These are phyloP conservation scores for Cryphonectria radicalis DNA, from an alignment of 2,329 filamentous ascomycete species.

Conservation along the genomic window DNA sequence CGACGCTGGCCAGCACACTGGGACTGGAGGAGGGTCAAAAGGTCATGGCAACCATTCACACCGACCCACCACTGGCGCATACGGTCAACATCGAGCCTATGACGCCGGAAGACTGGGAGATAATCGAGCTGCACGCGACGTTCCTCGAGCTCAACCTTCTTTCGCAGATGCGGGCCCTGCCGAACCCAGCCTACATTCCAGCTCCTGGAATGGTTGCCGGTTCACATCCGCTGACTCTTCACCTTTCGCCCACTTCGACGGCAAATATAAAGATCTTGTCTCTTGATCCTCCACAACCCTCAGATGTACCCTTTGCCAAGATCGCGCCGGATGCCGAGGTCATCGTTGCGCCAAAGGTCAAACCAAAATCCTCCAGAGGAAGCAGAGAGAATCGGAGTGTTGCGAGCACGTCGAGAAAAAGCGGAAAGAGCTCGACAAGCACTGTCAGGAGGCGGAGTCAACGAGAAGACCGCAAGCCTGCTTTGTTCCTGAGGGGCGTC, in stretches of 20 bases:
- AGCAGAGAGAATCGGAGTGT: constrained; percentile 81
- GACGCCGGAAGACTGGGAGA: constrained; percentile 97
- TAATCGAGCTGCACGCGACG: constrained; percentile 94
- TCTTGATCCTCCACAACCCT: constrained; percentile 73
- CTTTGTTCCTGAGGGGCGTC: constrained; percentile 79
- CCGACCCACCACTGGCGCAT: constrained; percentile 88
- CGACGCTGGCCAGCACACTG: constrained; percentile 76
- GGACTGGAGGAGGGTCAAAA: constrained; percentile 83
- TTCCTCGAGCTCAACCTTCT: constrained; percentile 94
- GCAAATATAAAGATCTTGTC: constrained; percentile 88
- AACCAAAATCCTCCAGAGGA: constrained; percentile 68
- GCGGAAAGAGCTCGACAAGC: constrained; percentile 75
- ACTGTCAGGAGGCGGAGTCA: constrained; percentile 57
- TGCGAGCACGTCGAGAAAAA: constrained; percentile 77
- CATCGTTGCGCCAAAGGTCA: constrained; percentile 92
- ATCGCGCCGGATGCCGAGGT: constrained; percentile 94
- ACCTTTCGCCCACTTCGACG: constrained; percentile 92
- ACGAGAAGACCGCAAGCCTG: constrained; percentile 68
- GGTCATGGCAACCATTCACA: constrained; percentile 72
- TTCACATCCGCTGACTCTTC: constrained; percentile 83
- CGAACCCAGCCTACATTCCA: constrained; percentile 74
- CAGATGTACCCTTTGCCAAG: constrained; percentile 80
- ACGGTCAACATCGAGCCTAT: constrained; percentile 96
- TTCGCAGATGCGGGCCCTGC: constrained; percentile 88
- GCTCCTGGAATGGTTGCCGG: constrained; percentile 54